phyloP scores from a whole-genome alignment of 345 rosid genomes.

The Moricandia moricandioides region DNA sequence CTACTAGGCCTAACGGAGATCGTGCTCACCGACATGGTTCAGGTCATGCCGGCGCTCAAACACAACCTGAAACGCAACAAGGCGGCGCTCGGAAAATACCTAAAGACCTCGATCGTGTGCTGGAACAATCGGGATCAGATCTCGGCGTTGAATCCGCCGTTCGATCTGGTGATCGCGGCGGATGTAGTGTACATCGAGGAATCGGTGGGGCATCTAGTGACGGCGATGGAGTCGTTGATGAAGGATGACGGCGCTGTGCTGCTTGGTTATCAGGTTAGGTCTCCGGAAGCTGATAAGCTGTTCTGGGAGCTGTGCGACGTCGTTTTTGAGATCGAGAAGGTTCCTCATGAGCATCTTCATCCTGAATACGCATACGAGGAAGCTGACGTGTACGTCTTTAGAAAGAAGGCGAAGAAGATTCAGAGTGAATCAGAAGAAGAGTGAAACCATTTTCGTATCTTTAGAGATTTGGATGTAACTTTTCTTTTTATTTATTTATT shows the following conservation, averaged over 20 bases:
- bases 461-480: neutral
- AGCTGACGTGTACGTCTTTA: slow-evolving; percentile 68
- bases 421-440: neutral
- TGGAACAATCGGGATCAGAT: slow-evolving; percentile 78
- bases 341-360: slow-evolving; percentile 80
- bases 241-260: slow-evolving; percentile 71
- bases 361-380: slow-evolving; percentile 80
- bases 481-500: neutral
- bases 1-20: slow-evolving; percentile 74
- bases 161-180: slow-evolving; percentile 76
- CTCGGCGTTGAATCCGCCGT: slow-evolving; percentile 61
- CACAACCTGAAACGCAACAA: slow-evolving; percentile 94
- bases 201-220: slow-evolving; percentile 53
- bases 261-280: slow-evolving; percentile 82
- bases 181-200: slow-evolving; percentile 91
- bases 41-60: slow-evolving; percentile 88
- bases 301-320: slow-evolving; percentile 75
- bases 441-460: neutral
- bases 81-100: slow-evolving; percentile 52
- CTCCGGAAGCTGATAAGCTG: slow-evolving; percentile 74
- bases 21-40: slow-evolving; percentile 77
- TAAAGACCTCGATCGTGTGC: slow-evolving; percentile 55
- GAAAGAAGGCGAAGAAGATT: slow-evolving; percentile 49
- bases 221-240: slow-evolving; percentile 65
- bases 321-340: slow-evolving; percentile 69